Evolutionary conservation across 2,329 filamentous ascomycete species (phyloP).

Genomic region (Claviceps capensis): DNA sequence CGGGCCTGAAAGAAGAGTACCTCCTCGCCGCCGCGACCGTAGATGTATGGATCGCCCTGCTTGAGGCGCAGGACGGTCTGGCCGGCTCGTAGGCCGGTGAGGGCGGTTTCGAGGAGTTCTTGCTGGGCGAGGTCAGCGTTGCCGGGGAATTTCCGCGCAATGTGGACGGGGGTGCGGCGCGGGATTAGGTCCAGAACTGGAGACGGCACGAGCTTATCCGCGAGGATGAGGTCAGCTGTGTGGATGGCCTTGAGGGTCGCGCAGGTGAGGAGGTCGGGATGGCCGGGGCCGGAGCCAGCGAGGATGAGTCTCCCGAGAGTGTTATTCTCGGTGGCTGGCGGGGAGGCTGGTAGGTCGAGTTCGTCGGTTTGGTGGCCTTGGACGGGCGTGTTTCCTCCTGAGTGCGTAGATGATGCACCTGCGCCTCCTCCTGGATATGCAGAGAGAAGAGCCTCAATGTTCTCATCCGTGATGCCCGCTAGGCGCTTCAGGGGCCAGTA

Average conservation of each 20-base stretch:
- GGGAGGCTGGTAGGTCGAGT: too few relatives aligned
- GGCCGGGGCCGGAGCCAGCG: conserved; percentile 82
- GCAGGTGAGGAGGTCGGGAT: conserved; percentile 79
- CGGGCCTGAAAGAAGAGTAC: conserved; percentile 66
- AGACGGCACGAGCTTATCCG: conserved; percentile 74
- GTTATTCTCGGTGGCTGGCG: conserved; percentile 14
- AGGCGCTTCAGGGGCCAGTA: conserved; percentile 89
- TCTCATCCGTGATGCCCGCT: conserved; percentile 63
- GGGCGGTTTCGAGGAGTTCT: conserved; percentile 68
- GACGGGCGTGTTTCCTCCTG: too few relatives aligned
- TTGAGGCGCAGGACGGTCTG: conserved; percentile 80
- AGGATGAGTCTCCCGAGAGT: conserved; percentile 61
- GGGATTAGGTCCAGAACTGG: conserved; percentile 82
- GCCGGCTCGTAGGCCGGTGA: conserved; percentile 51
- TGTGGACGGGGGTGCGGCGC: conserved; percentile 75
- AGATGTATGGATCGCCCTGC: conserved; percentile 93
- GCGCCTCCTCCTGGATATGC: conserved; percentile 45
- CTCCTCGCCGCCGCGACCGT: conserved; percentile 89
- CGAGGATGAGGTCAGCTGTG: conserved; percentile 63
- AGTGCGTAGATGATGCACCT: conserved; percentile 28
- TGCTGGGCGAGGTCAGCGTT: conserved; percentile 90
- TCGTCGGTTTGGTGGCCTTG: too few relatives aligned
- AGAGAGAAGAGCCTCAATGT: conserved; percentile 63
- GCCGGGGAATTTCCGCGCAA: conserved; percentile 93
- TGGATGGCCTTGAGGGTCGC: conserved; percentile 67